Base-by-base conservation (phyloP, 2,329 filamentous ascomycete species). In the Furcasterigmium sp. region DNA sequence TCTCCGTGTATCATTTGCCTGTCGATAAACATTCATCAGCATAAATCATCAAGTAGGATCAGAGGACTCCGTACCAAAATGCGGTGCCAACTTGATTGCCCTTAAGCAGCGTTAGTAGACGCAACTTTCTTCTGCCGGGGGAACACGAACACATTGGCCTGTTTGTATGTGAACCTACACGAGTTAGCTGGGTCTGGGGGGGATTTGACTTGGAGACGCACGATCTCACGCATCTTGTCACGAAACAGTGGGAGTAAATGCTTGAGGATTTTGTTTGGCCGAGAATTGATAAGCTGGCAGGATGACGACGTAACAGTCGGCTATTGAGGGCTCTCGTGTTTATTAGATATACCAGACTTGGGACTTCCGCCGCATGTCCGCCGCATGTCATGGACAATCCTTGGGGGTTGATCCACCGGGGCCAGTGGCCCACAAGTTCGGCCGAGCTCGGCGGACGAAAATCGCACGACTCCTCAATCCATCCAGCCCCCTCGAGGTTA, bases 31-130 rank as follows among this genome's bases (percentile, higher is more conserved):
- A 61, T 77, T 56, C 56, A 50, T 41, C 42, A 30, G 39, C 41
- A 41, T 19, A 20, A n/a, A 11, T 26, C 3, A 25, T 13, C 8
- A 4, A 10, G 13, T 2, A 41, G n/a, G 23, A 26, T 11, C 23
- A 14, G 26, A 42, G 37, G n/a, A 35, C 11, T 44, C 75, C 80
- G 56, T 73, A 88, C 85, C 93, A 98, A 82, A 98, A 98, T 73
- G 93, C 93, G 78, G 93, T 91, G 90, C 93, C 93, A 60, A 97
- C 94, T 88, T 98, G 93, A 86, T 98, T 97, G 82, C 93, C 91
- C 91, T 96, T 61, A 57, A 42, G 1, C 1, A 28, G n/a, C n/a
- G 49, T 47, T 57, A 53, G 48, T 39, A 52, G 25, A 18, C 40
- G 21, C 28, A 19, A 30, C n/a, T 13, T 21, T 25, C 9, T n/a